phyloP scores from a whole-genome alignment of 495 filamentous ascomycete genomes.

The Neurospora sp. region DNA sequence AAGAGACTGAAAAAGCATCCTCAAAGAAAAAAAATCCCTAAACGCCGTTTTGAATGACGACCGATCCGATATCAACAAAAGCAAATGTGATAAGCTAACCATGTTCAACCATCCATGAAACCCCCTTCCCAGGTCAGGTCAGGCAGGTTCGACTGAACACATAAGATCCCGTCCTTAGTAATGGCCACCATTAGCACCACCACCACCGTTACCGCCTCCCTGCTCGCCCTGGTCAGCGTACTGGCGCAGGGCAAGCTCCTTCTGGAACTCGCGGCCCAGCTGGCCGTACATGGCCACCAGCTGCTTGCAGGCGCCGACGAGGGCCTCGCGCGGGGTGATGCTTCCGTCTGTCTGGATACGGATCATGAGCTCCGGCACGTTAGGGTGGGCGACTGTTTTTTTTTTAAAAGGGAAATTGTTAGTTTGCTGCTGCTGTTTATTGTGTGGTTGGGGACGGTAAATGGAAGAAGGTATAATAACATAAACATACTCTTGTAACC shows the following conservation, averaged over 20 bases:
- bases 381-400: conserved; percentile 62
- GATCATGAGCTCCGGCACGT: conserved; percentile 75
- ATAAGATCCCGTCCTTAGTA: background rate
- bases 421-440: background rate
- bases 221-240: conserved; percentile 59
- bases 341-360: conserved; percentile 88
- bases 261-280: conserved; percentile 80
- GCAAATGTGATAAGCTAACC: background rate
- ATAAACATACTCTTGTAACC: conserved; percentile 62
- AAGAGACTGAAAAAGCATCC: background rate
- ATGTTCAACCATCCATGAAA: background rate
- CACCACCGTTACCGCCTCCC: conserved; percentile 14
- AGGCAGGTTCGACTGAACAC: no score
- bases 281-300: conserved; percentile 67
- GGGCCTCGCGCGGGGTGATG: conserved; percentile 73
- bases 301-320: conserved; percentile 67
- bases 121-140: no score
- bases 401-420: background rate
- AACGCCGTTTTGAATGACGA: background rate
- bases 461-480: no score
- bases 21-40: background rate
- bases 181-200: conserved; percentile 7
- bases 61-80: background rate
- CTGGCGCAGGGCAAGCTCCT: conserved; percentile 89
- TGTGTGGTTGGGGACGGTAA: no score